Evolutionary conservation across 1,284 basidiomycete genomes (phyloP), one percentile per base, ranked within the genome.

Genomic region (Chalciporus sp.): DNA sequence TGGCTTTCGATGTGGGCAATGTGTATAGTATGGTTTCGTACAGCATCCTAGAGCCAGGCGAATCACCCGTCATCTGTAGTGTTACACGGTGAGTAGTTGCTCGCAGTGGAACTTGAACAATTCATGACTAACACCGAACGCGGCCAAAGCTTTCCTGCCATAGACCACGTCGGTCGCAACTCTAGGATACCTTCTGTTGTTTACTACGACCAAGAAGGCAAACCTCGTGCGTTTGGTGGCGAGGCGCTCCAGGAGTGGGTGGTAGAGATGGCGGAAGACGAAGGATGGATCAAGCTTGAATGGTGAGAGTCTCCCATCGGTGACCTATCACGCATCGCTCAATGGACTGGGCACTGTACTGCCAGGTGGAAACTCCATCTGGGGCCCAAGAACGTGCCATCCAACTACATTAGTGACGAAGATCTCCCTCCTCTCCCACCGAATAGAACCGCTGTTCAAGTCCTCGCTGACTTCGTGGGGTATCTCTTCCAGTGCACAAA

Each of bases 101-200:
- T 14, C 16, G 16, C 43, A 27, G 10, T 4, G 20, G 4, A 7
- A n/a, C n/a, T 11, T 8, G 7, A 6, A 23, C 27, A 19, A 20
- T 42, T 6, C 3, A 23, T 23, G 23, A 23, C 23, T 23, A 43
- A 9, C 53, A 40, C 42, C 39, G 11, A 56, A 55, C 19, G 0
- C 20, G 7, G 5, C 28, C 6, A 45, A 57, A 83, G 81, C 44
- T 83, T 77, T 52, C 81, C 81, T 16, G 78, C 76, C 9, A 81
- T 81, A 57, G 78, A 80, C 47, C 75, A 77, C 60, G 72, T 77
- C 37, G 80, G 78, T 4, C 78, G 80, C 49, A 75, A 77, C 61
- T 79, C 77, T 45, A 83, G 82, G 65, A 81, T 83, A 57, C 80
- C 81, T n/a, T 75, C 81, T 3, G 72, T 82, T 39, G 70, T 80